Base-by-base conservation (phyloP, 495 filamentous ascomycete genomes). In the Neurospora pannonica region DNA sequence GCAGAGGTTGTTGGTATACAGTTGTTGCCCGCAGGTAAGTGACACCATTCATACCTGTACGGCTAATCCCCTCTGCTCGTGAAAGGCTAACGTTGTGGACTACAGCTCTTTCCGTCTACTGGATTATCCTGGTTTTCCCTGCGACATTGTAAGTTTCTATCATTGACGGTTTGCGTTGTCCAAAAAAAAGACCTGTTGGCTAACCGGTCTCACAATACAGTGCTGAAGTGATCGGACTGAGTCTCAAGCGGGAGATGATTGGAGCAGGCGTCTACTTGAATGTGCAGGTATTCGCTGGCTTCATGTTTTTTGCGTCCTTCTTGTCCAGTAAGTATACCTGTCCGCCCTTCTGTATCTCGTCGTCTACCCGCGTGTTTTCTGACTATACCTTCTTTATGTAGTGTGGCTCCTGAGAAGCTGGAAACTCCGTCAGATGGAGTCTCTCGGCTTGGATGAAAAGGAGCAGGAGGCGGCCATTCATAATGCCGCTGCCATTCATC, bases 1-100 rank as follows among this genome's bases (percentile, higher is more conserved):
- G 91, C 91, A 0, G 94, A 97, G 78, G 90, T 96, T 28, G 89
- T 96, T 40, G 93, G 92, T 3, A 77, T 97, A 15, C 84, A 86
- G 76, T 84, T 93, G 67, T 84, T 95, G 3, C 93, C 93, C 36
- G 88, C 91, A 42, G 89, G 83, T 84, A 62, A 78, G 78, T 75
- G 24, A 21, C 17, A 43, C 67, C 31, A 36, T 10, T 7, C 37
- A 37, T 28, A 21, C 21, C 10, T n/a, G 2, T 9, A n/a, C 24
- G 71, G 8, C 2, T 5, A 28, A 31, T 48, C 17, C 21, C 38
- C 21, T 13, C 71, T 54, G 21, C 10, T 38, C 6, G 34, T 71
- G 15, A 71, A n/a, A 36, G 11, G 48, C 42, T 42, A 39, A 62
- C 71, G 67, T 76, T 39, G 72, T 48, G 54, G 54, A 19, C 28